Evolutionary conservation across 2,329 filamentous ascomycete species (phyloP), one percentile per base, ranked within the genome.

Genomic region (Pseudogymnoascus sp.): DNA sequence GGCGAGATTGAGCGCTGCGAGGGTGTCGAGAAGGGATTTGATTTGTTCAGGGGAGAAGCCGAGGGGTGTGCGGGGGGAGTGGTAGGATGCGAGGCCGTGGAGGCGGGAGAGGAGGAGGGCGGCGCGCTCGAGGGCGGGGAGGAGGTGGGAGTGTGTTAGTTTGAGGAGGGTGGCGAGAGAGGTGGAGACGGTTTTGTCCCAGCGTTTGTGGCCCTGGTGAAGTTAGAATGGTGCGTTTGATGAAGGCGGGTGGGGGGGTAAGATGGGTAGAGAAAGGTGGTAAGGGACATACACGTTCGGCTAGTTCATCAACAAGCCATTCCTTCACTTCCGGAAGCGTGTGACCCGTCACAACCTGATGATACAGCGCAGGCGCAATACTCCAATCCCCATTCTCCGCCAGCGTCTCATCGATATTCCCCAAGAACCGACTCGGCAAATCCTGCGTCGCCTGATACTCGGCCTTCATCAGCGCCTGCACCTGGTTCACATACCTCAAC

Each of bases 141-240:
- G 80, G 59, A 97, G 85, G 71, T 95, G 92, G 70, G 96, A 88
- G 69, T 96, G 92, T 0, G 91, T 79, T 11, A 97, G 79, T 59
- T 84, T 82, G 58, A 91, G 84, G 8, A 97, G 80, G 60, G 85
- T 87, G 63, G 90, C 86, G 18, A 97, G 86, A 1, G 91, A 90
- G 3, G 85, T 84, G 1, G 83, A 81, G 2, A 95, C 88, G 5
- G 89, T 87, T 69, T 93, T 95, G 65, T 97, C 92, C 94, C 94
- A 99, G 57, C 94, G 82, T 74, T 96, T 97, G 68, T 96, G 90
- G 0, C 91, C 91, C 88, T 94, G 58, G n/a, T n/a, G n/a, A n/a
- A n/a, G n/a, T n/a, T n/a, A n/a, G n/a, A n/a, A n/a, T n/a, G n/a
- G n/a, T n/a, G n/a, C n/a, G n/a, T n/a, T n/a, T n/a, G n/a, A n/a